Evolutionary conservation across 306 rosid genomes (phyloP).

Genomic region (Malus sylvestris): DNA sequence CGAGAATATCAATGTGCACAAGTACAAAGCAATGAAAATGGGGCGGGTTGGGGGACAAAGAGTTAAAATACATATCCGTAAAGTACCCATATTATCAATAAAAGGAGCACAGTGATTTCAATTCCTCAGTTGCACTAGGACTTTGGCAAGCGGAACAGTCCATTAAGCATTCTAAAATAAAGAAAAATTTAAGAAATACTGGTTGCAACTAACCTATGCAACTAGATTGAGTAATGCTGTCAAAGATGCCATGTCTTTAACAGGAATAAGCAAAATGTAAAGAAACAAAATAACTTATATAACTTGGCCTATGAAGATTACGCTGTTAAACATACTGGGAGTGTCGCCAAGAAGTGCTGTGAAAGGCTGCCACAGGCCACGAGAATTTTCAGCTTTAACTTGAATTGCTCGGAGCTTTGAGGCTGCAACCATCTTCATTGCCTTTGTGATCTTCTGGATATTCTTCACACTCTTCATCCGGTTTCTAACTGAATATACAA

Average conservation of each 20-base stretch:
- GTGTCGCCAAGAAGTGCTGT: slow-evolving; percentile 90
- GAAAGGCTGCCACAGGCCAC: slow-evolving; percentile 97
- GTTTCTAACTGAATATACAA: slow-evolving; percentile 53
- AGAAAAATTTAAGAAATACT: background rate
- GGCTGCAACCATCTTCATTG: slow-evolving; percentile 99
- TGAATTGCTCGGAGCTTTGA: slow-evolving; percentile 90
- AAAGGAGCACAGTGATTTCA: background rate
- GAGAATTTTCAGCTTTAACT: slow-evolving; percentile 76
- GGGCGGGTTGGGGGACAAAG: background rate
- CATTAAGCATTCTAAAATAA: background rate
- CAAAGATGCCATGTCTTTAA: background rate
- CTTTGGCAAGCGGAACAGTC: background rate
- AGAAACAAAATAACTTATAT: background rate
- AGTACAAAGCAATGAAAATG: background rate
- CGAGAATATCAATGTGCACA: background rate
- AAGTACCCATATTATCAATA: background rate
- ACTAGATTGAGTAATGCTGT: background rate
- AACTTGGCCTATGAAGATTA: background rate
- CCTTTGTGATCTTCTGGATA: slow-evolving; percentile 97
- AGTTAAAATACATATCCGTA: background rate
- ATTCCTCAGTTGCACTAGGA: background rate
- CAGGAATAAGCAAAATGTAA: background rate
- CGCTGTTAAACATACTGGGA: slow-evolving; percentile 48
- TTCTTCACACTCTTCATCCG: slow-evolving; percentile 98
- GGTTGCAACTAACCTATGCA: background rate